Percentiles rank a stretch among this genome's conserved stretches.
phyloP scores from a whole-genome alignment of 768 basidiomycete species.

The Tylopilus cervinicoccineus region DNA sequence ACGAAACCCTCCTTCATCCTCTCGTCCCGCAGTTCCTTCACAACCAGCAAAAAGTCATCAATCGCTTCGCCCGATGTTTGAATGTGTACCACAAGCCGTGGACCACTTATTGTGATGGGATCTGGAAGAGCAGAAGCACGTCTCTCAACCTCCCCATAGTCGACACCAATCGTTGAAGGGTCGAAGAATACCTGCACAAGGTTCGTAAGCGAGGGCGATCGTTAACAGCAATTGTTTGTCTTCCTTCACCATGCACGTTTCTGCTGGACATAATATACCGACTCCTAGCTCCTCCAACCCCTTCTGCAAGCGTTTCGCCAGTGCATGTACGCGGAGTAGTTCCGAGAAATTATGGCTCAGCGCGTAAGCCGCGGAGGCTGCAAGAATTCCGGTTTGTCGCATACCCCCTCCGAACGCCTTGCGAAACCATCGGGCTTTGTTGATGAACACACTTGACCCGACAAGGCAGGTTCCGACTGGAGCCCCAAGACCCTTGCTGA shows the following conservation, averaged over 20 bases:
- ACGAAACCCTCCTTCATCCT: slow-evolving; percentile 53
- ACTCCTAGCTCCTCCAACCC: slow-evolving; percentile 74
- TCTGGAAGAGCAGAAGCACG: slow-evolving; percentile 58
- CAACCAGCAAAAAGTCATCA: slow-evolving; percentile 69
- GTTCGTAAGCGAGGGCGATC: neutral
- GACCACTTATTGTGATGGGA: slow-evolving; percentile 64
- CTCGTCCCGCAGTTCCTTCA: slow-evolving; percentile 63
- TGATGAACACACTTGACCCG: slow-evolving; percentile 74
- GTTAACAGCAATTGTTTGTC: slow-evolving; percentile 16
- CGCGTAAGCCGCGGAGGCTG: slow-evolving; percentile 82
- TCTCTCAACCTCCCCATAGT: slow-evolving; percentile 62
- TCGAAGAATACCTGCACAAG: slow-evolving; percentile 72
- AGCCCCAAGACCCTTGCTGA: slow-evolving; percentile 96
- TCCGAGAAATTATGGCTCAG: slow-evolving; percentile 79
- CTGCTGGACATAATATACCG: slow-evolving; percentile 64
- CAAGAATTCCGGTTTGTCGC: slow-evolving; percentile 86
- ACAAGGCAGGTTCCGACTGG: slow-evolving; percentile 82
- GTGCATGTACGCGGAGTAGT: slow-evolving; percentile 67
- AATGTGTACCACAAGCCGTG: slow-evolving; percentile 85
- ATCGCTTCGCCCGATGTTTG: slow-evolving; percentile 78
- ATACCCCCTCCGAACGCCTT: slow-evolving; percentile 96
- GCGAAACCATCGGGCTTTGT: slow-evolving; percentile 78
- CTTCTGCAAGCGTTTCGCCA: slow-evolving; percentile 65
- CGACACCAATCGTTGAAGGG: slow-evolving; percentile 64
- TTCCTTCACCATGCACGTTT: slow-evolving; percentile 94